A percentile compares a stretch with the other conserved stretches of the same genome.
These are phyloP conservation scores for Aspergillus avenaceus DNA, from an alignment of 495 filamentous ascomycete species.

Conservation along the genomic window DNA sequence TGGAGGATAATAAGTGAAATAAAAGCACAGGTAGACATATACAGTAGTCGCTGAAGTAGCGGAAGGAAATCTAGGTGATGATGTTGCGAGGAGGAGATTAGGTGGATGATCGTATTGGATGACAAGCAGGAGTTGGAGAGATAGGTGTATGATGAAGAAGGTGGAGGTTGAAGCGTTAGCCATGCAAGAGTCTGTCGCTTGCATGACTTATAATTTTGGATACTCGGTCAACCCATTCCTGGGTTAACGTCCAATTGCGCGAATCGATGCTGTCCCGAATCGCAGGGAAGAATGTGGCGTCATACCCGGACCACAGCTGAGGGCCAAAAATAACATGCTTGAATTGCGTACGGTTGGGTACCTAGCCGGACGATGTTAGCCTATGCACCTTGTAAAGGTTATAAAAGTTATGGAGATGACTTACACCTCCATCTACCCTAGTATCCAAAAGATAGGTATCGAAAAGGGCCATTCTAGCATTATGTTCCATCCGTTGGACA, in stretches of 20 bases:
- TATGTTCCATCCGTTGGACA: conserved; percentile 61
- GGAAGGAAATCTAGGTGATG: neutral
- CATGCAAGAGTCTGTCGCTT: conserved; percentile 52
- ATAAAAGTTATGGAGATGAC: conserved; percentile 10
- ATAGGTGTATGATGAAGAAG: neutral
- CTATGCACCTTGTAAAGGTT: neutral
- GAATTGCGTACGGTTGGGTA: conserved; percentile 88
- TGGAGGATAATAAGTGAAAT: neutral
- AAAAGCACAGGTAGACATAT: neutral
- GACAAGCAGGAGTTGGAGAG: neutral
- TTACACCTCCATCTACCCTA: conserved; percentile 64
- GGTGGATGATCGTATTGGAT: neutral
- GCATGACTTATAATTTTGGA: conserved; percentile 65
- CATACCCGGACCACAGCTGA: conserved; percentile 71
- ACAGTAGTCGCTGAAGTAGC: conserved; percentile 1
- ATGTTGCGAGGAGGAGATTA: neutral
- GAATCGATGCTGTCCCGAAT: conserved; percentile 76
- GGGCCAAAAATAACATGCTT: conserved; percentile 91
- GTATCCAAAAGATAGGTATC: conserved; percentile 81
- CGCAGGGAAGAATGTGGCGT: conserved; percentile 75
- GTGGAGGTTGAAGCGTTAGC: conserved; percentile 19
- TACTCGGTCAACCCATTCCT: conserved; percentile 67
- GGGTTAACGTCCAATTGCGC: conserved; percentile 65
- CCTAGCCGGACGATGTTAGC: conserved; percentile 39
- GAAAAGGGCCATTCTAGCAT: conserved; percentile 69